Evolutionary conservation across 768 basidiomycete genomes (phyloP), one percentile per base, ranked within the genome.

Genomic region (Leucocoprinus leucothites): DNA sequence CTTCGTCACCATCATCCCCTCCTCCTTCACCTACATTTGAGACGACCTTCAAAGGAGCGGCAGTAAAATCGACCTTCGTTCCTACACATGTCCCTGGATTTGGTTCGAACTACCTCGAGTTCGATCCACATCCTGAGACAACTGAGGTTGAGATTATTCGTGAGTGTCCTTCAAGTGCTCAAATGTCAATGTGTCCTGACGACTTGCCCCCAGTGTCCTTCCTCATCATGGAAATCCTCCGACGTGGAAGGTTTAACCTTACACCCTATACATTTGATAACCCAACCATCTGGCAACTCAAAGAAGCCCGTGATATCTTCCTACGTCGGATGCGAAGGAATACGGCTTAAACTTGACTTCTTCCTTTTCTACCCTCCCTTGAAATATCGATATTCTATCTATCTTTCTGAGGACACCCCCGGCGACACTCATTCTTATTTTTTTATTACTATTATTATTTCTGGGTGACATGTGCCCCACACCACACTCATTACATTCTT

Each of bases 211-310:
- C 8, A 83, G 83, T 85, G 7, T 82, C 82, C 13, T 84, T 85
- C 65, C 70, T 86, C 34, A 77, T 86, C 68, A 79, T 86, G 75
- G 84, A 86, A 64, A 80, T 84, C 28, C 64, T 86, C 14, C 82
- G 84, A 25, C 77, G 82, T 45, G 79, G 82, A 40, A 78, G 82
- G 31, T 86, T 85, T 62, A 67, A 62, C 53, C 74, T 81, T 9
- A 75, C 76, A 22, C 71, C 76, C 3, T 82, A 77, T 55, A 65
- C 69, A 3, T 77, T 80, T 38, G 75, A 76, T 50, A 77, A 75
- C 42, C 74, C 77, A 18, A 81, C 73, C 53, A 60, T 74, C 55
- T 82, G 80, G 80, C 74, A 71, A 50, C 65, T 78, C 31, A 70
- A 70, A 56, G 75, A 76, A 61, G 71, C 75, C 1, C 65, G 69